Evolutionary conservation across 2,329 filamentous ascomycete species (phyloP).

Genomic region (Cladobotryum protrusum): DNA sequence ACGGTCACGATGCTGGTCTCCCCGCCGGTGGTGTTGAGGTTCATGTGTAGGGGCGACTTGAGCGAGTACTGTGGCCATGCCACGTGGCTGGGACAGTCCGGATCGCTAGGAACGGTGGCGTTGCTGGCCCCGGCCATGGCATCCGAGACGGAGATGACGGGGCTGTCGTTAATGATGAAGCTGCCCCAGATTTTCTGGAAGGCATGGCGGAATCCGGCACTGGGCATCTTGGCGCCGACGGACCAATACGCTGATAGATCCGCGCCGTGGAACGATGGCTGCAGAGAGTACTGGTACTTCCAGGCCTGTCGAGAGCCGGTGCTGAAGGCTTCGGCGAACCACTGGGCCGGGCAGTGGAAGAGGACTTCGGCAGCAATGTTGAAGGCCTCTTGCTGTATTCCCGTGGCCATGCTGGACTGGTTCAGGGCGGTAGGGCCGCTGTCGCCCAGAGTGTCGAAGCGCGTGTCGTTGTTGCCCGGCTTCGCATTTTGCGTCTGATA

Average conservation of each 20-base stretch:
- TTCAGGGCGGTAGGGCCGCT: conserved; percentile 41
- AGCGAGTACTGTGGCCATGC: conserved; percentile 31
- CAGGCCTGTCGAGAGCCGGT: conserved; percentile 27
- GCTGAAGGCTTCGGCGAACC: conserved; percentile 44
- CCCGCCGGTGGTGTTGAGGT: conserved; percentile 43
- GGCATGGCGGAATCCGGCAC: conserved; percentile 25
- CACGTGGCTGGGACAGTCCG: conserved; percentile 14
- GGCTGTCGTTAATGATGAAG: conserved; percentile 37
- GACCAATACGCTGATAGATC: conserved; percentile 33
- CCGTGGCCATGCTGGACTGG: conserved; percentile 40
- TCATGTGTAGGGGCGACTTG: conserved; percentile 31
- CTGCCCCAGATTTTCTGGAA: conserved; percentile 41
- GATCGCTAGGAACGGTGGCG: conserved; percentile 23
- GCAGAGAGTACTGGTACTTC: conserved; percentile 45
- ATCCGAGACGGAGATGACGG: conserved; percentile 27
- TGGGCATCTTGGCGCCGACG: conserved; percentile 20
- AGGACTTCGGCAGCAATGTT: conserved; percentile 50
- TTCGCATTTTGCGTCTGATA: conserved; percentile 21
- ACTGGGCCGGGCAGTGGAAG: conserved; percentile 51
- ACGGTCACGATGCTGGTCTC: conserved; percentile 12
- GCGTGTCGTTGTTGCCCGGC: conserved; percentile 19
- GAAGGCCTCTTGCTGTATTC: conserved; percentile 48
- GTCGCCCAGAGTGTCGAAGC: conserved; percentile 33
- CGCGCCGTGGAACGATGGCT: conserved; percentile 32
- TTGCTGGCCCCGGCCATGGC: conserved; percentile 22